phyloP scores from a whole-genome alignment of 768 basidiomycete genomes.

The Lactifluus piperatus region DNA sequence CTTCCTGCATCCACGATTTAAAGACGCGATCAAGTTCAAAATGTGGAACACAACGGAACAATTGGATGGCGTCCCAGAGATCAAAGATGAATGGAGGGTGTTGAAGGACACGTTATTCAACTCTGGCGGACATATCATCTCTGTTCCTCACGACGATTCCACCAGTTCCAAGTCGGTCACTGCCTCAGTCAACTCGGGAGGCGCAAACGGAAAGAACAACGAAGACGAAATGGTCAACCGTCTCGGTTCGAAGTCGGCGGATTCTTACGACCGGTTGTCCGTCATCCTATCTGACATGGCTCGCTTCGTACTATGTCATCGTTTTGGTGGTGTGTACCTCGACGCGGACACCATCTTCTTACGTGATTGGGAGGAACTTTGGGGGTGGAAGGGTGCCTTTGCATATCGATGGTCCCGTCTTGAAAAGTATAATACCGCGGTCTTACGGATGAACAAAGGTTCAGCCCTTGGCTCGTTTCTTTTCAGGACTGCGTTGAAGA shows the following conservation, averaged over 20 bases:
- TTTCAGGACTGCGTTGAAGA: conserved; percentile 90
- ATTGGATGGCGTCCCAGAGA: conserved; percentile 82
- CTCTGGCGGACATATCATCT: conserved; percentile 70
- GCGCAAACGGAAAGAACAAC: conserved; percentile 16
- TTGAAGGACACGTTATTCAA: conserved; percentile 77
- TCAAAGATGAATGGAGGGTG: conserved; percentile 83
- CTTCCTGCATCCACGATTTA: conserved; percentile 88
- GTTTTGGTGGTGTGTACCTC: conserved; percentile 93
- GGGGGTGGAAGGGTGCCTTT: conserved; percentile 95
- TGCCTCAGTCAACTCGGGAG: conserved; percentile 11
- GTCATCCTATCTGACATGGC: conserved; percentile 97
- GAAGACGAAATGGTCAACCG: conserved; percentile 63
- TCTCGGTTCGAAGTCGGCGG: conserved; percentile 80
- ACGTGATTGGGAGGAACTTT: conserved; percentile 97
- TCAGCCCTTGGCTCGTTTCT: conserved; percentile 90
- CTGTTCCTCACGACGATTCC: conserved; percentile 42
- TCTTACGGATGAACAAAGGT: conserved; percentile 86
- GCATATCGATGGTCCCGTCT: conserved; percentile 94
- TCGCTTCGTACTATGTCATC: conserved; percentile 92
- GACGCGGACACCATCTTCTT: conserved; percentile 95
- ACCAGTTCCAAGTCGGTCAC: conserved; percentile 29
- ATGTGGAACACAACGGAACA: conserved; percentile 99
- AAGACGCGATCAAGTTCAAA: conserved; percentile 88
- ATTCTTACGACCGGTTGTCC: conserved; percentile 83
- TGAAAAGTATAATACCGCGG: conserved; percentile 93